Conservation (phyloP, 1,139 yeast species). For the Starmera stellimalicola region DNA sequence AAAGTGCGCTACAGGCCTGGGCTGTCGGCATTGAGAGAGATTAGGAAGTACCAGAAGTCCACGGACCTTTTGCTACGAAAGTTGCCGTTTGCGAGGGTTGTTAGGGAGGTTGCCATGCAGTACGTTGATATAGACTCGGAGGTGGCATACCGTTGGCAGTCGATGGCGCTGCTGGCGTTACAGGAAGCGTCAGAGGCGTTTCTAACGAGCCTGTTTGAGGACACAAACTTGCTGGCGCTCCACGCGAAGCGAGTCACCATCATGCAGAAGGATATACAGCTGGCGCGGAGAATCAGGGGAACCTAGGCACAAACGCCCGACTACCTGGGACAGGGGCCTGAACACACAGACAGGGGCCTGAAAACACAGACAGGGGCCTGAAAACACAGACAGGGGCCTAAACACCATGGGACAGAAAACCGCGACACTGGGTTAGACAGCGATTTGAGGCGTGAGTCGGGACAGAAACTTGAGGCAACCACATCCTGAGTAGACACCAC, state of each 20-base stretch:
- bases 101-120: constrained; percentile 69
- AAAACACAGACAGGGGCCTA: too few species aligned
- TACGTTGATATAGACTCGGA: constrained; percentile 43
- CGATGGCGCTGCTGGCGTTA: constrained; percentile 76
- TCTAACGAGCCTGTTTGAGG: constrained; percentile 77
- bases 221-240: constrained; percentile 81
- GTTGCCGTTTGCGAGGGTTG: constrained; percentile 83
- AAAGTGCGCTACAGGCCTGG: constrained; percentile 63
- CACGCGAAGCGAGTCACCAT: constrained; percentile 93
- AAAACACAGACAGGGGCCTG: too few species aligned
- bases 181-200: constrained; percentile 94
- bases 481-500: too few species aligned
- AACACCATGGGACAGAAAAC: too few species aligned
- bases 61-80: constrained; percentile 74
- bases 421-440: too few species aligned
- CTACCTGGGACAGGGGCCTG: too few species aligned
- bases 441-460: too few species aligned
- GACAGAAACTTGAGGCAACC: too few species aligned
- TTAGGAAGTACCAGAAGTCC: constrained; percentile 65
- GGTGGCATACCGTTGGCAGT: constrained; percentile 76
- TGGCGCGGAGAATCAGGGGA: constrained; percentile 86
- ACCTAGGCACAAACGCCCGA: too few species aligned
- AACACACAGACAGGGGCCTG: too few species aligned
- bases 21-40: constrained; percentile 66
- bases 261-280: constrained; percentile 87